Conservation (phyloP, 1,284 basidiomycete genomes). For the Puccinia triticina region DNA sequence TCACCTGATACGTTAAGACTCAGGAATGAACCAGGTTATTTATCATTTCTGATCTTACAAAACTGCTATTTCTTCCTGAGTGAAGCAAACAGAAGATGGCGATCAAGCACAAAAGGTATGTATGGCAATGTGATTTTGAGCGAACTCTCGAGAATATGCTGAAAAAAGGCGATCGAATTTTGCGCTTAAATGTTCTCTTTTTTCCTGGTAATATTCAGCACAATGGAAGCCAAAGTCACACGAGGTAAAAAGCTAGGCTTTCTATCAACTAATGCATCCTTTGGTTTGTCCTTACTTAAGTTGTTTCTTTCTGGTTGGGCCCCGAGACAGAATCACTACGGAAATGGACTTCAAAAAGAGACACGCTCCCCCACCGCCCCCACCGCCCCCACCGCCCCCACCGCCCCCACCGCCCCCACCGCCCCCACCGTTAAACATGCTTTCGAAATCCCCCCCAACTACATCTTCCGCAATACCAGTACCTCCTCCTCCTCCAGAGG, state of each 20-base stretch:
- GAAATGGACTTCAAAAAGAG: constrained; percentile 35
- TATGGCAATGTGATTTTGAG: background rate
- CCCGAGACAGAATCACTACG: background rate
- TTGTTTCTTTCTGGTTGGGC: constrained; percentile 45
- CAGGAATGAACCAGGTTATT: no score
- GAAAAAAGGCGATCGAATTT: background rate
- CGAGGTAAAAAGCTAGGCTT: background rate
- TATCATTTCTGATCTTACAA: no score
- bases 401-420: constrained; percentile 50
- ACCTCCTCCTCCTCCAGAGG: constrained; percentile 60
- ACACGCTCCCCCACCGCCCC: constrained; percentile 55
- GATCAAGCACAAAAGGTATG: constrained; percentile 1
- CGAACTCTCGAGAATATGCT: background rate
- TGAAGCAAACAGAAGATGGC: background rate
- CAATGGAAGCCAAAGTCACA: background rate
- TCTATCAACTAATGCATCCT: background rate
- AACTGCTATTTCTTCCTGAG: background rate
- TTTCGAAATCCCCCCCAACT: constrained; percentile 49
- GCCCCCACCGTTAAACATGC: constrained; percentile 35
- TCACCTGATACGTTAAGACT: no score
- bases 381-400: constrained; percentile 54
- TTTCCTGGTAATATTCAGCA: background rate
- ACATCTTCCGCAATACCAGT: constrained; percentile 60
- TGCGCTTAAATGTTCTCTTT: background rate
- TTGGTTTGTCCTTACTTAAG: constrained; percentile 54